Conservation (phyloP, 148 eudicot species). For the Pouteria glomerata region DNA sequence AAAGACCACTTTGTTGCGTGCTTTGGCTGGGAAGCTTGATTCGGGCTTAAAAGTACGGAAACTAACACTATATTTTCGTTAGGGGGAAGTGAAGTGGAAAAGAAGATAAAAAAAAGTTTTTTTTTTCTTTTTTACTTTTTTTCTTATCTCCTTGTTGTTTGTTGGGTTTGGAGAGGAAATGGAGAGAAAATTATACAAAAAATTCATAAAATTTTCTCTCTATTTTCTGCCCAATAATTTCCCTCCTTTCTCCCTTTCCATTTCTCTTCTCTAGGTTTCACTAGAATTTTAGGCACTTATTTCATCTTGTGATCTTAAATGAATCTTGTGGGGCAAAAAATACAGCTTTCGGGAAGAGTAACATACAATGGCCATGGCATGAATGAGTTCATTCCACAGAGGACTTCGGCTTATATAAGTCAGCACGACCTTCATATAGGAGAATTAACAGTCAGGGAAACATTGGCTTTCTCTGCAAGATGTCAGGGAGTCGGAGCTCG, state of each 20-base stretch:
- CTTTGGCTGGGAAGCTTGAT: conserved; percentile 13
- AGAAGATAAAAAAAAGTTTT: not conserved
- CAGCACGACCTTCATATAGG: conserved; percentile 31
- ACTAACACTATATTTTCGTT: not conserved
- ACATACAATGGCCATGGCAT: conserved; percentile 24
- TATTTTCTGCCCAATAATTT: too few relatives aligned
- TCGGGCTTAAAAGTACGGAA: conserved; percentile 11
- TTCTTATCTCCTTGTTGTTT: too few relatives aligned
- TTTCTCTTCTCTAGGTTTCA: too few relatives aligned
- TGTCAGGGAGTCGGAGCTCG: conserved; percentile 28
- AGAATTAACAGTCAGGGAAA: conserved; percentile 28
- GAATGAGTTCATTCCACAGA: conserved; percentile 26
- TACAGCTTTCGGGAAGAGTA: conserved; percentile 18
- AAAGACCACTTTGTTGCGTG: conserved; percentile 15
- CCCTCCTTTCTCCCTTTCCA: too few relatives aligned
- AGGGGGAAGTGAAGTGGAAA: not conserved
- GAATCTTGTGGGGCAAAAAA: not conserved
- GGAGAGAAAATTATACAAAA: too few relatives aligned
- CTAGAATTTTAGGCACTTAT: not conserved
- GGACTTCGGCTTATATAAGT: conserved; percentile 26
- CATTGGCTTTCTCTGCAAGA: conserved; percentile 30
- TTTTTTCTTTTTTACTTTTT: too few relatives aligned
- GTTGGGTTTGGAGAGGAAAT: too few relatives aligned
- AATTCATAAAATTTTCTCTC: too few relatives aligned
- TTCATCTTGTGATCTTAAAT: not conserved